Evolutionary conservation across 2,329 filamentous ascomycete species (phyloP).

Genomic region (Aspergillus transmontanensis): DNA sequence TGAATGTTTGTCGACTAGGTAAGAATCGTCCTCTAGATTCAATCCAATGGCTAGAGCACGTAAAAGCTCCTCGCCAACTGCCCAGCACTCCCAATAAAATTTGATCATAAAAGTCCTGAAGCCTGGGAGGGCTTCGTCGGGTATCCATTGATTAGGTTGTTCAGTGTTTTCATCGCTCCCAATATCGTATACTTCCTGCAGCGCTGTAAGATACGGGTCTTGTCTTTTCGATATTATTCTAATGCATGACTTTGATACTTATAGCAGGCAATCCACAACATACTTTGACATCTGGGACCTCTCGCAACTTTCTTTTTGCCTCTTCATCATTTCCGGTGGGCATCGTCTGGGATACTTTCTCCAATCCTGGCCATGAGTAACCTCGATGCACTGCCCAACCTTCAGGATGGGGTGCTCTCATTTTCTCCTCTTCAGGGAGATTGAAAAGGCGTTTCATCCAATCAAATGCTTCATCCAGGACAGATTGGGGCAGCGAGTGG

Average conservation of each 20-base stretch:
- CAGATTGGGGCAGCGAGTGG: slow-evolving; percentile 45
- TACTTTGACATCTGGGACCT: slow-evolving; percentile 57
- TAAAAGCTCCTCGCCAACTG: slow-evolving; percentile 49
- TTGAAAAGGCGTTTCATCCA: slow-evolving; percentile 50
- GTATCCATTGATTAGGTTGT: slow-evolving; percentile 56
- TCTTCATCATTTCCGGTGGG: slow-evolving; percentile 46
- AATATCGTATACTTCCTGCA: slow-evolving; percentile 56
- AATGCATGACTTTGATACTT: background rate
- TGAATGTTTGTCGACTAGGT: slow-evolving; percentile 54
- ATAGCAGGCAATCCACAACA: slow-evolving; percentile 9
- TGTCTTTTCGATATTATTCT: background rate
- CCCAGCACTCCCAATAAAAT: slow-evolving; percentile 55
- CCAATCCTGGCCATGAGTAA: slow-evolving; percentile 58
- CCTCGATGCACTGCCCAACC: slow-evolving; percentile 55
- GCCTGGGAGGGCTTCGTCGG: slow-evolving; percentile 47
- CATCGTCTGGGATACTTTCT: slow-evolving; percentile 55
- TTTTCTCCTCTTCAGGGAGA: slow-evolving; percentile 49
- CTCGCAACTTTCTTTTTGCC: slow-evolving; percentile 45
- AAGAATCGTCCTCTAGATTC: slow-evolving; percentile 48
- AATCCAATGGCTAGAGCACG: slow-evolving; percentile 52
- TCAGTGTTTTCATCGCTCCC: slow-evolving; percentile 49
- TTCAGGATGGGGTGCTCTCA: slow-evolving; percentile 53
- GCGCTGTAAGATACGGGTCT: slow-evolving; percentile 6
- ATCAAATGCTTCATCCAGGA: slow-evolving; percentile 48
- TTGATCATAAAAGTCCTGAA: slow-evolving; percentile 52